A percentile compares a stretch with the other conserved stretches of the same genome.
phyloP scores from a whole-genome alignment of 2,329 filamentous ascomycete species.

The Penicillium sp. region DNA sequence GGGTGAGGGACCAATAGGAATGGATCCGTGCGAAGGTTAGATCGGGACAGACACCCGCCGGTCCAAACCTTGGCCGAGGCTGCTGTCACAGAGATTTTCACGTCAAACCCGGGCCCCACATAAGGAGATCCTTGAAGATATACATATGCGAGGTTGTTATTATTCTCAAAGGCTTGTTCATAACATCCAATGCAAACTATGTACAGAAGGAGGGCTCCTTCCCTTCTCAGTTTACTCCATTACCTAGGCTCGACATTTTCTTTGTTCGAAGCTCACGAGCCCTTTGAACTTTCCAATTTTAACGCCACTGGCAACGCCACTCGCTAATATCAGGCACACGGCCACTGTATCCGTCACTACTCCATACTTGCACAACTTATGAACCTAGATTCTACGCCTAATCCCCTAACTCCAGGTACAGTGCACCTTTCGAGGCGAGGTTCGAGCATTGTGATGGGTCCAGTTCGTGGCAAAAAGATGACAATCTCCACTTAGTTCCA shows the following conservation, averaged over 20 bases:
- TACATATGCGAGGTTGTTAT: too few relatives aligned
- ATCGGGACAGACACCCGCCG: background rate
- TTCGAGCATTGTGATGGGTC: background rate
- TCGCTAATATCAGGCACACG: background rate
- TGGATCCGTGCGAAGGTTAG: background rate
- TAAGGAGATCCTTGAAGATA: background rate
- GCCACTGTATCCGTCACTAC: too few relatives aligned
- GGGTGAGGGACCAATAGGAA: background rate
- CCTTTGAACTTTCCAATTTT: too few relatives aligned
- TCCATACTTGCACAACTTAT: too few relatives aligned
- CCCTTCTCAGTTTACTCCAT: too few relatives aligned
- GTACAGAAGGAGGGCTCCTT: background rate
- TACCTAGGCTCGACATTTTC: background rate
- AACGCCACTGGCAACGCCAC: too few relatives aligned
- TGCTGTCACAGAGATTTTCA: background rate
- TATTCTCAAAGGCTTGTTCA: too few relatives aligned
- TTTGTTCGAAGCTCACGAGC: background rate
- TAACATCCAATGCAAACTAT: too few relatives aligned
- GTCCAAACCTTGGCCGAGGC: background rate
- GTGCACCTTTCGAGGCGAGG: too few relatives aligned
- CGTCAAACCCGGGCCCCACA: background rate
- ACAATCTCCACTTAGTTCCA: constrained; percentile 17
- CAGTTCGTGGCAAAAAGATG: background rate
- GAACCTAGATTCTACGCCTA: too few relatives aligned
- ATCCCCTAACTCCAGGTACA: too few relatives aligned